Evolutionary conservation across 345 rosid species (phyloP), one percentile per base, ranked within the genome.

Genomic region (Rubroshorea leprosula): DNA sequence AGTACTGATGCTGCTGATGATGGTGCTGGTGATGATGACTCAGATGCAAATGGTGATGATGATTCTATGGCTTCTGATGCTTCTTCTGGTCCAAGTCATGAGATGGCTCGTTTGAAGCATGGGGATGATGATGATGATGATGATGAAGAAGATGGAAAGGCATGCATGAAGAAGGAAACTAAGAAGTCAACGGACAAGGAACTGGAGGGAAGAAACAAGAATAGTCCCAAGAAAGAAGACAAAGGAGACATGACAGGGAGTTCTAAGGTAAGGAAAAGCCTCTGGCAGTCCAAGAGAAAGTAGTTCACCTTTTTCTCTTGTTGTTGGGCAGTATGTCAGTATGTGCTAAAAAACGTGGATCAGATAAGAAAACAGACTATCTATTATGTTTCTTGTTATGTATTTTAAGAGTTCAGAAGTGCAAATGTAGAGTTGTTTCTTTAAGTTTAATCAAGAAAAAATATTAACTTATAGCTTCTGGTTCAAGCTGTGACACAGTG

Each of bases 21-120:
- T 41, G 67, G 51, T 10, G 21, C 44, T 39, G 71, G 49, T 55
- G 82, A 78, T 67, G 54, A 17, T 16, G 56, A n/a, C 27, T 27
- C 50, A 17, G 57, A 44, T 9, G 61, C 51, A 18, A 65, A 49
- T 31, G 60, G 68, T 9, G 51, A 58, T 25, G 75, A 64, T 61
- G 86, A 83, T 67, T 83, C 90, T 3, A 76, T 83, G 90, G 86
- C 80, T 26, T 83, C 90, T 46, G 90, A 83, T 60, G 90, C 90
- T 46, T 78, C 84, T 63, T 83, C 90, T 2, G 81, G 86, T 45
- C 89, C 81, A 46, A 75, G 79, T 55, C 61, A 60, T 51, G 70
- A 65, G 39, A 20, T 35, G 5, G 35, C 67, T 43, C 59, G 49
- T 49, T 48, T 51, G 55, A 76, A 68, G 69, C 58, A n/a, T 47